A percentile compares a stretch with the other conserved stretches of the same genome.
phyloP scores from a whole-genome alignment of 805 yeast genomes.

The Ogataea kodamae region DNA sequence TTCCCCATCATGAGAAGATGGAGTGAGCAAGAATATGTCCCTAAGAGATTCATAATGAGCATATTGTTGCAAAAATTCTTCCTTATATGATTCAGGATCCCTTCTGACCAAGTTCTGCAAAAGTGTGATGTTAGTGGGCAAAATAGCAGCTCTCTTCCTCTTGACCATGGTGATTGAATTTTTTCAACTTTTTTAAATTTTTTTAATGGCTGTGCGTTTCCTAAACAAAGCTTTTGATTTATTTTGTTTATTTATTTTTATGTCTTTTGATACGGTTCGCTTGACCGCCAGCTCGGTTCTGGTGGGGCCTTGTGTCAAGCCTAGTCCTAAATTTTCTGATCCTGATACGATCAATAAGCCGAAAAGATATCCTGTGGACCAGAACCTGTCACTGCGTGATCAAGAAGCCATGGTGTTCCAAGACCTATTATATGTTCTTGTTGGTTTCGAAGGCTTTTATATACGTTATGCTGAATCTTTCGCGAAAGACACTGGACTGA shows the following conservation, averaged over 20 bases:
- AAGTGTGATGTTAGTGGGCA: slow-evolving; percentile 88
- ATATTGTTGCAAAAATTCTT: slow-evolving; percentile 90
- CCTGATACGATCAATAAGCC: slow-evolving; percentile 14
- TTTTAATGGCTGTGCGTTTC: slow-evolving; percentile 8
- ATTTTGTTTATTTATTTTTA: slow-evolving; percentile 6
- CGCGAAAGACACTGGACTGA: slow-evolving; percentile 39
- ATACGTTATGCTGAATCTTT: slow-evolving; percentile 64
- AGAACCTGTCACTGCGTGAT: slow-evolving; percentile 42
- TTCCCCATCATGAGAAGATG: slow-evolving; percentile 54
- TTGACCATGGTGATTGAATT: slow-evolving; percentile 59
- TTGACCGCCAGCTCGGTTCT: slow-evolving; percentile 7
- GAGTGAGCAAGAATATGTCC: slow-evolving; percentile 79
- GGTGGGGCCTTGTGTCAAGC: slow-evolving; percentile 19
- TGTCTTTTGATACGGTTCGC: slow-evolving; percentile 14
- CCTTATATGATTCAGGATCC: slow-evolving; percentile 91
- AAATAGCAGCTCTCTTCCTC: slow-evolving; percentile 84
- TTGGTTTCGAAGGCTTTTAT: slow-evolving; percentile 76
- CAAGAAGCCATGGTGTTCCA: slow-evolving; percentile 73
- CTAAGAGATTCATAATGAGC: slow-evolving; percentile 88
- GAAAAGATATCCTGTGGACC: slow-evolving; percentile 40
- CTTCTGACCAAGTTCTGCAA: slow-evolving; percentile 89
- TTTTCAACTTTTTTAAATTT: slow-evolving; percentile 11
- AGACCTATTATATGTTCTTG: slow-evolving; percentile 65
- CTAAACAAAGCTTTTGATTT: neutral
- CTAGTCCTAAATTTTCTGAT: slow-evolving; percentile 20